Evolutionary conservation across 129 eudicot species (phyloP).

Genomic region (Escallonia herrerae): DNA sequence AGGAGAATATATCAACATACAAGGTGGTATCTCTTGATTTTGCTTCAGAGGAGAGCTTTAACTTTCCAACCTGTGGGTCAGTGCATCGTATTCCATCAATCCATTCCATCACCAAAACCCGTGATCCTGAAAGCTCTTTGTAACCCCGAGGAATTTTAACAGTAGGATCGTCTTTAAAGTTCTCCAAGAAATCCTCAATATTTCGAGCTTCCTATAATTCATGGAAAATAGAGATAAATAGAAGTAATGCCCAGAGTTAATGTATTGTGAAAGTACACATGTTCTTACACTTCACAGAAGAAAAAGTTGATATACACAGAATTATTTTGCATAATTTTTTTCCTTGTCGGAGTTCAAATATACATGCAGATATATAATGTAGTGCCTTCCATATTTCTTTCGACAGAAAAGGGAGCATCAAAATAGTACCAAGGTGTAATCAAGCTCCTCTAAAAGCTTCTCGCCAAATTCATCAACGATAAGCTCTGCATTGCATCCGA

Average conservation of each 20-base stretch:
- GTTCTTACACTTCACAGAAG: not conserved
- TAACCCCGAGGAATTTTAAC: constrained; percentile 94
- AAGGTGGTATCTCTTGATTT: not conserved
- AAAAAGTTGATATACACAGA: not conserved
- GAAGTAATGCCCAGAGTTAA: too few relatives aligned
- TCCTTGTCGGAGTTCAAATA: not conserved
- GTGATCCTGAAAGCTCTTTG: constrained; percentile 81
- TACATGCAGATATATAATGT: not conserved
- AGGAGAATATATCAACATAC: constrained; percentile 6
- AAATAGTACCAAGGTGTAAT: constrained; percentile 86
- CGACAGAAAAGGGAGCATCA: constrained; percentile 2
- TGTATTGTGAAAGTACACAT: not conserved
- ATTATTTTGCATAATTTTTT: not conserved
- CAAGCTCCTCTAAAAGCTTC: constrained; percentile 99
- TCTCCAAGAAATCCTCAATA: constrained; percentile 89
- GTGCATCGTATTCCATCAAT: constrained; percentile 99
- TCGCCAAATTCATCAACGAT: constrained; percentile 99
- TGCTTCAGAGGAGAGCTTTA: not conserved
- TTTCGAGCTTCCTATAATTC: constrained; percentile 86
- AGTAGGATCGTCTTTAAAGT: constrained; percentile 91
- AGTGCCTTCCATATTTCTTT: not conserved
- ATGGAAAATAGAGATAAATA: not conserved
- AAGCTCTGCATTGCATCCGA: constrained; percentile 98
- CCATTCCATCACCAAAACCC: constrained; percentile 99
- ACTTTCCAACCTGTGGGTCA: constrained; percentile 72